Evolutionary conservation across 306 rosid genomes (phyloP), one percentile per base, ranked within the genome.

Genomic region (Arachis stenosperma): DNA sequence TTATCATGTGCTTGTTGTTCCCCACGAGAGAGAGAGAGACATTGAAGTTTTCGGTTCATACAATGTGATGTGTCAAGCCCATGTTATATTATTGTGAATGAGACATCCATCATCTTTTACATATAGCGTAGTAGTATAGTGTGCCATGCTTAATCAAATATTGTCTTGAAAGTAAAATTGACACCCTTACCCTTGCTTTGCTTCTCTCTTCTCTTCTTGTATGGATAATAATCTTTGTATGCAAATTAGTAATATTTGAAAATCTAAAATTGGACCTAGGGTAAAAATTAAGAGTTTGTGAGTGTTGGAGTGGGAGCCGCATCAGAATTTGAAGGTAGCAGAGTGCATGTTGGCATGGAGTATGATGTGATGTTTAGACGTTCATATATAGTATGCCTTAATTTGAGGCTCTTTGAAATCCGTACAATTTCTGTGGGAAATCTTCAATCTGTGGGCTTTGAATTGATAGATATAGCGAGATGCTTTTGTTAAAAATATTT

Each of bases 1-100:
- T 40, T 79, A 62, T 59, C 81, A 74, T 77, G 82, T 77, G 80
- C 77, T 67, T 59, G 14, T 58, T 79, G 78, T 75, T 47, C 77
- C 77, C 65, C 76, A 75, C 42, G 37, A 76, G 37, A 76, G 57
- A 71, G 59, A 68, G 30, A 74, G 61, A 43, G 65, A 12, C 75
- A 53, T 65, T 70, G 47, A 59, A 60, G 9, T 47, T 53, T 74
- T 51, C 14, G 62, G 61, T 52, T 79, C 46, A 42, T 58, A 37
- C 54, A 55, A 69, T 70, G 58, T 64, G 59, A 74, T 64, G 75
- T 59, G 76, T 60, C 74, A 44, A 64, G 59, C 71, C 7, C 59
- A 2, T 63, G 65, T 71, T 78, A 52, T 53, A 22, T 22, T 22
- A 8, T 65, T 52, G 61, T 65, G 72, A 78, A 59, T 47, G 58